A percentile compares a stretch with the other conserved stretches of the same genome.
phyloP scores from a whole-genome alignment of 345 rosid genomes.

The Hevea brasiliensis region DNA sequence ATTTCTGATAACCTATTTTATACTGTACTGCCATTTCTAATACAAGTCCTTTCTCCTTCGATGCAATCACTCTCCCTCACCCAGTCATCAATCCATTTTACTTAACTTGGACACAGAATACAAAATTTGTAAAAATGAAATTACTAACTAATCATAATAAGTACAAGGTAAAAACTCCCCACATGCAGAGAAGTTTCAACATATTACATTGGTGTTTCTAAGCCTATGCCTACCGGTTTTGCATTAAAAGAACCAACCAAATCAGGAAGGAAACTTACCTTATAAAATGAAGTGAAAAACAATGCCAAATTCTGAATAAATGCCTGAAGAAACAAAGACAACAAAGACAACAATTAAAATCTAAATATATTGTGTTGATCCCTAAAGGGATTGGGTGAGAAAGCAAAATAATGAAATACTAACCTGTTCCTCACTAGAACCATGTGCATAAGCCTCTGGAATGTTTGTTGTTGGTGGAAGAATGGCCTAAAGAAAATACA shows the following conservation, averaged over 20 bases:
- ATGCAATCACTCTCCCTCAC: too few relatives aligned
- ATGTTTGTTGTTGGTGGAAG: slow-evolving; percentile 75
- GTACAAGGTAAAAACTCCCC: neutral
- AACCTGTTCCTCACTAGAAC: slow-evolving; percentile 91
- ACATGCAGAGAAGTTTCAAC: neutral
- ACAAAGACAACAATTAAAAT: neutral
- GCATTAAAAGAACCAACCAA: neutral
- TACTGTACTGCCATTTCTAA: too few relatives aligned
- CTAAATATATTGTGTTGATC: neutral
- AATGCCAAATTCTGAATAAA: slow-evolving; percentile 97
- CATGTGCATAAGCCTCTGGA: slow-evolving; percentile 89
- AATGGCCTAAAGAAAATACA: slow-evolving; percentile 48
- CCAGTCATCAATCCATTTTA: too few relatives aligned
- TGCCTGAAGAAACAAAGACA: slow-evolving; percentile 55
- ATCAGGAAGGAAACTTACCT: slow-evolving; percentile 45
- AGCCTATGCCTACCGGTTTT: neutral
- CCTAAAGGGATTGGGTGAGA: neutral
- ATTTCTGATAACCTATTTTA: too few relatives aligned
- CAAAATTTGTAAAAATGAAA: too few relatives aligned
- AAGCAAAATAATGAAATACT: slow-evolving; percentile 5
- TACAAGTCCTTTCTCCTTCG: too few relatives aligned
- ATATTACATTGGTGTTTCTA: neutral
- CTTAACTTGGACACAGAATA: neutral
- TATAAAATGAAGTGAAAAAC: slow-evolving; percentile 93
- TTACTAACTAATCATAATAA: neutral